These are phyloP conservation scores for Aureobasidium musti DNA, from an alignment of 2,329 filamentous ascomycete genomes.

Conservation along the genomic window DNA sequence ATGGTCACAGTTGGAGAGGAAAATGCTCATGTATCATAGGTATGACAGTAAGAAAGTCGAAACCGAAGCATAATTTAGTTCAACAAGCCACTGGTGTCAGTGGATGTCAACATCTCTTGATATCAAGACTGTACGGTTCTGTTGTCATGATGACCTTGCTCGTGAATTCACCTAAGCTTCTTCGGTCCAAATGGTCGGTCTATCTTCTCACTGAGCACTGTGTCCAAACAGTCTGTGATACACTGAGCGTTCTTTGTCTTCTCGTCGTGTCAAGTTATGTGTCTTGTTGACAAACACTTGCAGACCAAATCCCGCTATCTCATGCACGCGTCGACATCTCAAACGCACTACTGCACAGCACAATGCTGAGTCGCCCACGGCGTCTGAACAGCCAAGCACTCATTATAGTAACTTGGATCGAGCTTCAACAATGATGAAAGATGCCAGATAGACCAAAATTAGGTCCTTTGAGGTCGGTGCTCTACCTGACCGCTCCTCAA, in stretches of 20 bases:
- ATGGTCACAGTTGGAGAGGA: background rate
- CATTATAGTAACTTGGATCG: slow-evolving; percentile 1
- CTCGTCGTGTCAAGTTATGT: background rate
- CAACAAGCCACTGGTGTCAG: background rate
- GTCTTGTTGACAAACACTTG: background rate
- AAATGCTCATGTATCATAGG: background rate
- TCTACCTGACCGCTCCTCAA: slow-evolving; percentile 1
- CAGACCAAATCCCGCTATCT: background rate
- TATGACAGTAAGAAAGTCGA: background rate
- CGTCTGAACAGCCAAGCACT: background rate
- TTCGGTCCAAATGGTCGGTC: background rate
- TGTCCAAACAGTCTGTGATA: background rate
- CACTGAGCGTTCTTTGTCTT: background rate
- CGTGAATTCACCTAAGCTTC: background rate
- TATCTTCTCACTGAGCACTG: background rate
- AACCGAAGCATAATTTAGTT: background rate
- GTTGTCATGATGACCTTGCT: slow-evolving; percentile 15
- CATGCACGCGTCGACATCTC: slow-evolving; percentile 13
- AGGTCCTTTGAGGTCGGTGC: slow-evolving; percentile 5
- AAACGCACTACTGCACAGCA: slow-evolving; percentile 26
- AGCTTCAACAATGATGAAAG: slow-evolving; percentile 4
- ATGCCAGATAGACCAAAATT: slow-evolving; percentile 1
- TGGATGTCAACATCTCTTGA: background rate
- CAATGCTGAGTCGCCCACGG: background rate
- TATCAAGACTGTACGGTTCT: background rate